Percentiles rank a stretch among this genome's conserved stretches.
These are phyloP conservation scores for Fusarium mangiferae DNA, from an alignment of 2,329 filamentous ascomycete genomes.

Conservation along the genomic window DNA sequence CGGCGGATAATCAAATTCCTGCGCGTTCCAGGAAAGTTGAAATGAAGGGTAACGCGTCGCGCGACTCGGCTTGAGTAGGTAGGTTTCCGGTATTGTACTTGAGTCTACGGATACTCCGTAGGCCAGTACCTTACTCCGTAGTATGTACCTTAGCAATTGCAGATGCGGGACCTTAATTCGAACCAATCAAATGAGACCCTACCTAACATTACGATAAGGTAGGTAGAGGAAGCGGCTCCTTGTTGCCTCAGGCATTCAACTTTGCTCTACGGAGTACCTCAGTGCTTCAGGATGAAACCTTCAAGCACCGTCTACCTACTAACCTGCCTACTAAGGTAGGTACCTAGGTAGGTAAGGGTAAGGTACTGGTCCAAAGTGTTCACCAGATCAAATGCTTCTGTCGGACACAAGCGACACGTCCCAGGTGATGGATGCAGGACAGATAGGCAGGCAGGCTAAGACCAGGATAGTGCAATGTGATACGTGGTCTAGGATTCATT, in stretches of 20 bases:
- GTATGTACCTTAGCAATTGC: not conserved
- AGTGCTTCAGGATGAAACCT: not conserved
- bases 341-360: not conserved
- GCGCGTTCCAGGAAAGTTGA: constrained; percentile 31
- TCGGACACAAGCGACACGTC: not conserved
- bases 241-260: not conserved
- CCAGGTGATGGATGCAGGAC: not conserved
- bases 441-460: not conserved
- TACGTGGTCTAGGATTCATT: not conserved
- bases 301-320: not conserved
- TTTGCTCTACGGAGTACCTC: too few species aligned
- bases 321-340: too few species aligned
- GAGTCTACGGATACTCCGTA: too few species aligned
- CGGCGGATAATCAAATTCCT: constrained; percentile 3
- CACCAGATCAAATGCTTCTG: not conserved
- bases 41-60: constrained; percentile 42
- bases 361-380: not conserved
- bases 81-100: constrained; percentile 6
- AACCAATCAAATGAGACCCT: not conserved
- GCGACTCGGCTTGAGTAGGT: constrained; percentile 33
- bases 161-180: constrained; percentile 5
- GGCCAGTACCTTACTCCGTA: not conserved
- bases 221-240: not conserved
- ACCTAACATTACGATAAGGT: not conserved
- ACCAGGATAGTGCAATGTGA: not conserved